Percentiles rank a stretch among this genome's conserved stretches.
These are phyloP conservation scores for Phyllosticta capitalensis DNA, from an alignment of 2,329 filamentous ascomycete species.

Conservation along the genomic window DNA sequence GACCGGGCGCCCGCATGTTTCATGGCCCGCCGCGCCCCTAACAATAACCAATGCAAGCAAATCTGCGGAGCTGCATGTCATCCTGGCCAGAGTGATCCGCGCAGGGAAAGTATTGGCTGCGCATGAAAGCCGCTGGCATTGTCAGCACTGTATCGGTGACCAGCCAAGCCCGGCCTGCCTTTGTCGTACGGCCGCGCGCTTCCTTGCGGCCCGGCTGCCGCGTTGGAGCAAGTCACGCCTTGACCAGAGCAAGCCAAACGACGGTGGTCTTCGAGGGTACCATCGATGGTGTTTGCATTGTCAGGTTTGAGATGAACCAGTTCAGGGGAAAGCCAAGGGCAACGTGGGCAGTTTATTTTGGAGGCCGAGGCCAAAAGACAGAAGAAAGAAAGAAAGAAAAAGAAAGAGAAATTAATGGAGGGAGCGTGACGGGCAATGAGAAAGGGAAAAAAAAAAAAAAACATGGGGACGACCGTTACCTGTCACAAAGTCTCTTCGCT, in stretches of 20 bases:
- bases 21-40: constrained; percentile 22
- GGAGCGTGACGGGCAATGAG: background rate
- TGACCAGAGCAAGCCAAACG: too few species aligned
- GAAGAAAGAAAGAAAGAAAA: constrained; percentile 9
- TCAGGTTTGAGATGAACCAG: background rate
- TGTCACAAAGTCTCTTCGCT: constrained; percentile 21
- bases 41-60: constrained; percentile 26
- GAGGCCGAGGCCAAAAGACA: constrained; percentile 10
- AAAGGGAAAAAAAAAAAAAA: background rate
- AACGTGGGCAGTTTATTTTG: constrained; percentile 7
- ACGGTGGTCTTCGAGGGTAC: too few species aligned
- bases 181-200: constrained; percentile 16
- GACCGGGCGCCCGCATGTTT: constrained; percentile 18
- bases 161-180: constrained; percentile 19
- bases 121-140: constrained; percentile 19
- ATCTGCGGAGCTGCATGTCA: constrained; percentile 22
- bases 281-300: too few species aligned
- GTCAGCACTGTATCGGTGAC: constrained; percentile 20
- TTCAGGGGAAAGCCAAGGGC: constrained; percentile 10
- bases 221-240: constrained; percentile 19
- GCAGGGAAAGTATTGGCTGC: constrained; percentile 17
- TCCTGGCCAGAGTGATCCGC: constrained; percentile 11
- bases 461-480: constrained; percentile 20
- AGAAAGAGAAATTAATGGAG: too few species aligned
- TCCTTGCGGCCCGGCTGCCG: constrained; percentile 24